A percentile compares a stretch with the other conserved stretches of the same genome.
Evolutionary conservation across 129 eudicot species (phyloP).

Genomic region (Saposhnikovia divaricata): DNA sequence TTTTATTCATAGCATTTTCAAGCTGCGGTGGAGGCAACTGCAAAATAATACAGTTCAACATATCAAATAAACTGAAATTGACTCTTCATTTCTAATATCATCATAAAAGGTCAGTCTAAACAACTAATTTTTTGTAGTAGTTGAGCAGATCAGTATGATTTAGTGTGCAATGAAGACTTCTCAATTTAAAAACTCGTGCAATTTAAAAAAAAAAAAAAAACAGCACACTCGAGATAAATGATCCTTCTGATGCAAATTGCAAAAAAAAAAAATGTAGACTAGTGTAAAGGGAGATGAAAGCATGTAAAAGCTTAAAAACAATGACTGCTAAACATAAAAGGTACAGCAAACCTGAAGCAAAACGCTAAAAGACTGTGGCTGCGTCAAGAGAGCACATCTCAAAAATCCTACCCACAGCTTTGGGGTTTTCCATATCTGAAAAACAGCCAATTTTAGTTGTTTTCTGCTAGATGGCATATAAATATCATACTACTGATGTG

Average conservation of each 20-base stretch:
- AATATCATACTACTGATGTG: background rate
- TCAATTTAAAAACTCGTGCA: background rate
- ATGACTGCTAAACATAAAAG: background rate
- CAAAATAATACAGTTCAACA: conserved; percentile 3
- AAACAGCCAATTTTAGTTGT: background rate
- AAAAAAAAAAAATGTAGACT: background rate
- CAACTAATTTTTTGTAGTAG: background rate
- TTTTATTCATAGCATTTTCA: conserved; percentile 72
- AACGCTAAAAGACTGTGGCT: conserved; percentile 81
- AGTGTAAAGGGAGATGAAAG: background rate
- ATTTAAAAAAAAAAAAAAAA: background rate
- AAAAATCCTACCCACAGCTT: conserved; percentile 97
- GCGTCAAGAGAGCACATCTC: conserved; percentile 82
- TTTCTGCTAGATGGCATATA: conserved; percentile 6
- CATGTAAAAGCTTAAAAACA: background rate
- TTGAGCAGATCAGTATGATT: background rate
- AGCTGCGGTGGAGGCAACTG: conserved; percentile 94
- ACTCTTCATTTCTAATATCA: background rate
- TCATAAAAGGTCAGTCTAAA: background rate
- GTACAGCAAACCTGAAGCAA: conserved; percentile 80
- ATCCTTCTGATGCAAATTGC: background rate
- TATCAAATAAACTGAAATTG: background rate
- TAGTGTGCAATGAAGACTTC: background rate
- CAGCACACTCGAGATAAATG: background rate
- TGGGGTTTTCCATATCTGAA: conserved; percentile 93